These are phyloP conservation scores for Acanthamoeba triangularis DNA, from an alignment of 208 protist species.

Conservation along the genomic window DNA sequence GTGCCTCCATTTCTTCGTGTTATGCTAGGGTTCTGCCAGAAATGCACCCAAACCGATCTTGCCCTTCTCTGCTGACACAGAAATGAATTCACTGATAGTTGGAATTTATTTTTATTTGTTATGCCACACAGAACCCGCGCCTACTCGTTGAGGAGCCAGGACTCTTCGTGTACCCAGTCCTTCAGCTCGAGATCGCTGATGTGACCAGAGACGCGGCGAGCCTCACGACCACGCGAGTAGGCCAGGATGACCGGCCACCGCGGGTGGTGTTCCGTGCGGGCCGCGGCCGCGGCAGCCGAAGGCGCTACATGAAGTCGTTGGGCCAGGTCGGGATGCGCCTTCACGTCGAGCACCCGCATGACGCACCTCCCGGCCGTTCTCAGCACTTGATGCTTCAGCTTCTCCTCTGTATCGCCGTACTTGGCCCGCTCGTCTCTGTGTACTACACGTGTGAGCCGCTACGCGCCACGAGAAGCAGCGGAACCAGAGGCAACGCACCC, in stretches of 20 bases:
- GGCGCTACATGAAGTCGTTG: neutral
- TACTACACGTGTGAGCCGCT: neutral
- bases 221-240: neutral
- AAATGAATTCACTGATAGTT: constrained; percentile 16
- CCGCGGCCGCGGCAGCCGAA: neutral
- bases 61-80: neutral
- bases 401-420: neutral
- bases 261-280: no score
- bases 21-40: neutral
- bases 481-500: neutral
- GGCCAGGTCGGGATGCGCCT: constrained; percentile 20
- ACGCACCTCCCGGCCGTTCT: neutral
- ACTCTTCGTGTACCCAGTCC: neutral
- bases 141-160: constrained; percentile 22
- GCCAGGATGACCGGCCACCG: constrained; percentile 5
- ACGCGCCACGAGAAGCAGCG: neutral
- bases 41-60: neutral
- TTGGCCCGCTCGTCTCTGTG: neutral
- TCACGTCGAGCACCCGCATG: constrained; percentile 5
- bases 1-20: neutral
- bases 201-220: neutral
- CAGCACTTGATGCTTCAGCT: constrained; percentile 4
- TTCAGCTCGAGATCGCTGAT: neutral
- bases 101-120: neutral
- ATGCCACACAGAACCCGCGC: no score